Base-by-base conservation (phyloP, 2,329 filamentous ascomycete genomes). In the Fusarium keratoplasticum region DNA sequence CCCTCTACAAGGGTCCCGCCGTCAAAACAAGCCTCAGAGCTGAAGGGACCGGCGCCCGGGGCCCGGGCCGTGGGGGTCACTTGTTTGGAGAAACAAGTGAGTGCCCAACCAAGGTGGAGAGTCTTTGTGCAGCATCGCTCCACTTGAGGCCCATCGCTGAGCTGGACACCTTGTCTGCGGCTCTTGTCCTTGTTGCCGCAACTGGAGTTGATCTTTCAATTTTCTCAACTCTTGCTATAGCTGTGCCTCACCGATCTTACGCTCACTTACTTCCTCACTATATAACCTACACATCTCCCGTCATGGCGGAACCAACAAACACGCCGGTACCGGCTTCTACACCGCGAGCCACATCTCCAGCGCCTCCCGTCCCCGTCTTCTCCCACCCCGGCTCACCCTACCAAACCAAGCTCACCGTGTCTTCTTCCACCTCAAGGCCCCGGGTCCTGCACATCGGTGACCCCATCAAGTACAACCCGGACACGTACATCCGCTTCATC, bases 391-490 rank as follows among this genome's bases (percentile, higher is more conserved):
- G 76, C 7, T 75, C 78, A 14, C 77, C 76, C 68, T 67, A 81
- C 66, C 74, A 78, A 61, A 64, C 73, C 67, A 70, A 76, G 63
- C 57, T 79, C 55, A 63, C 79, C 42, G 69, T 77, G 58, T 64
- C 78, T 0, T 47, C 75, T 4, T 72, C 44, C 16, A 29, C 44
- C 14, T 29, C 75, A 18, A 86, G 81, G 69, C 86, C 82, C 52
- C 88, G 91, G 72, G 91, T 96, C 69, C 89, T 97, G 75, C 92
- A 92, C 84, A 91, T 95, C 82, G 94, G 94, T 72, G 94, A 95
- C 78, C 83, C 86, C 10, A 81, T 88, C 67, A 84, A 83, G 71
- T 88, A 87, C 80, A 88, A 89, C 72, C 84, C 82, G 0, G 80
- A 82, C 2, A 87, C 85, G 0, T 88, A 87, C 74, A 80, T 80